A percentile compares a stretch with the other conserved stretches of the same genome.
Evolutionary conservation across 768 basidiomycete genomes (phyloP).

Genomic region (Mycena pura): DNA sequence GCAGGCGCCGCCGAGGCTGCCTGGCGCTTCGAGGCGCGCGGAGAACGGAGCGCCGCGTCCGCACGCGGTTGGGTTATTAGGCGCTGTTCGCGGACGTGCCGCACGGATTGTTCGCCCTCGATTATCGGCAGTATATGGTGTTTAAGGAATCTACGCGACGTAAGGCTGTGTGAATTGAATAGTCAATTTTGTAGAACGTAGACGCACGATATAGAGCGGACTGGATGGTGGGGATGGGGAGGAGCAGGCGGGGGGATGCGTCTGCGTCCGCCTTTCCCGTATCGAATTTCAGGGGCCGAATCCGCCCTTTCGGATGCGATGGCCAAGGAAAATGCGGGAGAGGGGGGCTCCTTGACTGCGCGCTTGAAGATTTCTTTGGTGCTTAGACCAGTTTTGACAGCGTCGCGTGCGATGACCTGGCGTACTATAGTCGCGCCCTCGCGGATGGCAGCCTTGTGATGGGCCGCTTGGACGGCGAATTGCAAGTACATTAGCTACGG

Average conservation of each 20-base stretch:
- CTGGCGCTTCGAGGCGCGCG: neutral
- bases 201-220: slow-evolving; percentile 24
- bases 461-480: slow-evolving; percentile 14
- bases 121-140: slow-evolving; percentile 21
- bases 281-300: neutral
- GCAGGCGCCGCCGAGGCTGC: neutral
- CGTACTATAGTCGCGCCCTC: slow-evolving; percentile 24
- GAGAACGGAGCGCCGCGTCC: neutral
- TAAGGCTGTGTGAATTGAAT: neutral
- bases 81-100: slow-evolving; percentile 20
- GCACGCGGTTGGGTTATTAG: neutral
- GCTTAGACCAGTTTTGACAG: neutral
- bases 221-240: slow-evolving; percentile 19
- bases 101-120: slow-evolving; percentile 8
- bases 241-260: slow-evolving; percentile 13
- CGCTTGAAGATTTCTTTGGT: slow-evolving; percentile 17
- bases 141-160: slow-evolving; percentile 20
- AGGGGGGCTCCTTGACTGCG: slow-evolving; percentile 10
- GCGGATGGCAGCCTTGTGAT: slow-evolving; percentile 17
- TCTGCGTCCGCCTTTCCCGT: slow-evolving; percentile 10
- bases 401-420: slow-evolving; percentile 23
- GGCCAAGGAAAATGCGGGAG: neutral
- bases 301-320: neutral
- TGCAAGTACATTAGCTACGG: slow-evolving; percentile 17
- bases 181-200: neutral